A percentile compares a stretch with the other conserved stretches of the same genome.
phyloP scores from a whole-genome alignment of 2,329 filamentous ascomycete species.

The Neophaeococcomyces aloes region DNA sequence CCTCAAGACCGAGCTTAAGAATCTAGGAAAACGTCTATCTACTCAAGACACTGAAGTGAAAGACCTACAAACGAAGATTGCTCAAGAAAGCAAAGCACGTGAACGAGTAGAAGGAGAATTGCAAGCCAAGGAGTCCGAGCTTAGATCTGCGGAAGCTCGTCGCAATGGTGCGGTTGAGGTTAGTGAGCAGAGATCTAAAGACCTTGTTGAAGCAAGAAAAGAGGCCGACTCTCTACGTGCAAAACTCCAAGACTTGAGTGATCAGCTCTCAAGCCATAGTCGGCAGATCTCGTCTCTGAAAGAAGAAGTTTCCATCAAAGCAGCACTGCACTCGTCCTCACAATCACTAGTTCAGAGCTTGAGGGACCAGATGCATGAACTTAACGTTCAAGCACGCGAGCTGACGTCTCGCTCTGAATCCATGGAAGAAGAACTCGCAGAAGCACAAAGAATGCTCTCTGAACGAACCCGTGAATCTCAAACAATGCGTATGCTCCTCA shows the following conservation, averaged over 20 bases:
- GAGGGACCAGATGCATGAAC: conserved; percentile 82
- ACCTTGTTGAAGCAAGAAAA: conserved; percentile 61
- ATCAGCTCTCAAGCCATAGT: conserved; percentile 56
- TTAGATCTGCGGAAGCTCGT: conserved; percentile 66
- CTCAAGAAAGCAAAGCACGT: conserved; percentile 60
- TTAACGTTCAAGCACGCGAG: conserved; percentile 86
- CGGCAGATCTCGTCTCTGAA: conserved; percentile 57
- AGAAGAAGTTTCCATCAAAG: conserved; percentile 75
- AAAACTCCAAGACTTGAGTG: conserved; percentile 64
- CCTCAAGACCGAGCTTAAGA: conserved; percentile 60
- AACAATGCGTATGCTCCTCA: conserved; percentile 82
- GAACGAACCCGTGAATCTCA: conserved; percentile 87
- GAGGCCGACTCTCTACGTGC: conserved; percentile 49
- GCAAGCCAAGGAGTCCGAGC: conserved; percentile 61
- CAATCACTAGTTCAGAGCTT: conserved; percentile 82
- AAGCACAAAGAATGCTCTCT: conserved; percentile 73
- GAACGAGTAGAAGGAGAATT: conserved; percentile 70
- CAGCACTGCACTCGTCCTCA: conserved; percentile 72
- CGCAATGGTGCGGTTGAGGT: conserved; percentile 66
- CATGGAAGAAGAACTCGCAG: conserved; percentile 81
- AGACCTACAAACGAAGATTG: conserved; percentile 56
- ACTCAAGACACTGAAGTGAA: conserved; percentile 50
- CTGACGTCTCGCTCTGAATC: conserved; percentile 69
- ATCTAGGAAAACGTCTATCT: conserved; percentile 56
- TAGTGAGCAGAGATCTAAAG: conserved; percentile 59